phyloP scores from a whole-genome alignment of 2,329 filamentous ascomycete species.

The Penicillium italicum region DNA sequence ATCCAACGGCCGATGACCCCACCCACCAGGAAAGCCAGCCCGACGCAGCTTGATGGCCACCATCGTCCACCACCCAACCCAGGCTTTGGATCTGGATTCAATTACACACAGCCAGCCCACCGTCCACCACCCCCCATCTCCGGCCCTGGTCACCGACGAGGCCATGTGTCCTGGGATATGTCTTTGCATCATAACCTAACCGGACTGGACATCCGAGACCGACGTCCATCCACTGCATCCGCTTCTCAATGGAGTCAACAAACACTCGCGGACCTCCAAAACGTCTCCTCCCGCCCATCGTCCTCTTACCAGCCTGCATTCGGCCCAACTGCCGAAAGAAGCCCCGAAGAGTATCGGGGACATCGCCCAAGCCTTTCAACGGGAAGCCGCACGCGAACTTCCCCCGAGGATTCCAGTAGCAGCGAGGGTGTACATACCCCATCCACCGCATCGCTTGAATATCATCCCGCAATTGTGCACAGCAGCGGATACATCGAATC shows the following conservation, averaged over 20 bases:
- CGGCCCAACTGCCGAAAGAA: conserved; percentile 26
- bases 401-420: conserved; percentile 50
- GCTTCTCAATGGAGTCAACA: conserved; percentile 45
- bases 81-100: conserved; percentile 35
- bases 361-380: conserved; percentile 29
- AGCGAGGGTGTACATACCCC: conserved; percentile 49
- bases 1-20: conserved; percentile 58
- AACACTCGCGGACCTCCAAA: conserved; percentile 42
- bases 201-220: conserved; percentile 42
- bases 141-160: conserved; percentile 44
- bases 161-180: conserved; percentile 50
- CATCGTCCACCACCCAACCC: conserved; percentile 30
- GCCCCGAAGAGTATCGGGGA: conserved; percentile 27
- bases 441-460: conserved; percentile 46
- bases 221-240: conserved; percentile 33
- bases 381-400: conserved; percentile 37
- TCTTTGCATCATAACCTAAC: conserved; percentile 45
- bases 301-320: conserved; percentile 34
- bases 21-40: conserved; percentile 63
- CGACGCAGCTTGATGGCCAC: conserved; percentile 69
- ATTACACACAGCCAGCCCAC: conserved; percentile 31
- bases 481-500: conserved; percentile 48
- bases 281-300: conserved; percentile 35
- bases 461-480: conserved; percentile 48
- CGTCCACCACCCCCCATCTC: conserved; percentile 43